These are phyloP conservation scores for Xanthoparmelia taractica DNA, from an alignment of 495 filamentous ascomycete species.

Conservation along the genomic window DNA sequence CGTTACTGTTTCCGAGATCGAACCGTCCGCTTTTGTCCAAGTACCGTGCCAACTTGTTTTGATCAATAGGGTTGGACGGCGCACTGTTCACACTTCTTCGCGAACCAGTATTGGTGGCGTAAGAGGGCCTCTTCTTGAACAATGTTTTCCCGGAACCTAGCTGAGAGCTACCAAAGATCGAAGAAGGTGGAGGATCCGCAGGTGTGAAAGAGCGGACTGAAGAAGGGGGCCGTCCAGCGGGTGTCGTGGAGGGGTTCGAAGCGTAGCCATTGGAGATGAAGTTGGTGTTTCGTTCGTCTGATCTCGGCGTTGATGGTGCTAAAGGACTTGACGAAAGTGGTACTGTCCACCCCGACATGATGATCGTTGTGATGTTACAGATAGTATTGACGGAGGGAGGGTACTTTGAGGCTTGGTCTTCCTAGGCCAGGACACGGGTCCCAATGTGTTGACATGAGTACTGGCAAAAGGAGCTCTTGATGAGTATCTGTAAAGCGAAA, in stretches of 20 bases:
- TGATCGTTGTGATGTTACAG: not conserved
- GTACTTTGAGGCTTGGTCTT: not conserved
- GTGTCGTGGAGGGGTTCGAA: constrained; percentile 64
- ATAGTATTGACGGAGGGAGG: not conserved
- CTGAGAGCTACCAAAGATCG: constrained; percentile 59
- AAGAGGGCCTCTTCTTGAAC: constrained; percentile 33
- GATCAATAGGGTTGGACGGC: constrained; percentile 39
- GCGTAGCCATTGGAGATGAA: constrained; percentile 21
- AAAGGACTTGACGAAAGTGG: constrained; percentile 25
- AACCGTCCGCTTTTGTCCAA: constrained; percentile 30
- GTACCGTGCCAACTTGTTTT: constrained; percentile 32
- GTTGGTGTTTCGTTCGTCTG: constrained; percentile 8
- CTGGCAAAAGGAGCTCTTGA: not conserved
- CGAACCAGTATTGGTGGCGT: constrained; percentile 35
- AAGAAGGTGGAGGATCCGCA: constrained; percentile 56
- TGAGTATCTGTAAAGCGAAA: not conserved
- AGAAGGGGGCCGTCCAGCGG: constrained; percentile 65
- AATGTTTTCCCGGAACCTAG: constrained; percentile 39
- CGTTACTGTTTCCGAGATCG: constrained; percentile 26
- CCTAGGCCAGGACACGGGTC: constrained; percentile 2
- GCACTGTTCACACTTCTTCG: constrained; percentile 37
- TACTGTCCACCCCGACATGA: constrained; percentile 21
- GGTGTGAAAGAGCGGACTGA: constrained; percentile 66
- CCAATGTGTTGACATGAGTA: not conserved
- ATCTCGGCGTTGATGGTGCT: constrained; percentile 23